phyloP scores from a whole-genome alignment of 768 basidiomycete species.

The Baorangia bicolor region DNA sequence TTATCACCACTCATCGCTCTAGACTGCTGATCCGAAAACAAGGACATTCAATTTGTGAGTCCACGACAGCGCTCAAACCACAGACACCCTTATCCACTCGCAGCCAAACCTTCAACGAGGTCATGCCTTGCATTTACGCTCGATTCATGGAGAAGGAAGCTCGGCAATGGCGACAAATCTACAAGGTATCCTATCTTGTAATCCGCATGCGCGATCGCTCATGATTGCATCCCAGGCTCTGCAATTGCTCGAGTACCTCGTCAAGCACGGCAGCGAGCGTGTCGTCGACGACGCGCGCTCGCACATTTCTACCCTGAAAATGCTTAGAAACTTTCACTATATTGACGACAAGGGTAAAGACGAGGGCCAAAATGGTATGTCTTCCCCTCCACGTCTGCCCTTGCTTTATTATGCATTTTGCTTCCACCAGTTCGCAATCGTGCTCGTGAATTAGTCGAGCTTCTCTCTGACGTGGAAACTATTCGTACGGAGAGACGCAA shows the following conservation, averaged over 20 bases:
- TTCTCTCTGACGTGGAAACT: slow-evolving; percentile 87
- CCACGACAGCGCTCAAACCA: neutral
- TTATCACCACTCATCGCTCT: neutral
- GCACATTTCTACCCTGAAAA: slow-evolving; percentile 93
- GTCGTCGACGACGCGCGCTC: slow-evolving; percentile 97
- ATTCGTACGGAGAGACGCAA: slow-evolving; percentile 89
- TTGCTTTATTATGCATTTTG: neutral
- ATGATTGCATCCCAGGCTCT: slow-evolving; percentile 55
- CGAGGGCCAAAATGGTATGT: slow-evolving; percentile 92
- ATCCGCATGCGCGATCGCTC: neutral
- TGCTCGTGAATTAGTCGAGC: slow-evolving; percentile 87
- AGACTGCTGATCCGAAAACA: slow-evolving; percentile 16
- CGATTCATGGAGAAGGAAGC: slow-evolving; percentile 99
- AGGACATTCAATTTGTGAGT: slow-evolving; percentile 98
- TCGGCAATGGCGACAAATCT: slow-evolving; percentile 97
- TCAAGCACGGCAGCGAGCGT: slow-evolving; percentile 96
- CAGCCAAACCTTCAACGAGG: slow-evolving; percentile 98
- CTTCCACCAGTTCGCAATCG: slow-evolving; percentile 81
- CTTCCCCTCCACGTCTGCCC: neutral
- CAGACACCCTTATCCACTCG: slow-evolving; percentile 6
- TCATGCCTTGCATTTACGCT: slow-evolving; percentile 95
- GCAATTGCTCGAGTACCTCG: slow-evolving; percentile 90
- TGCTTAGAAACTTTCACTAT: slow-evolving; percentile 97
- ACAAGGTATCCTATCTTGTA: slow-evolving; percentile 63
- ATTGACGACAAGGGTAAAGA: slow-evolving; percentile 99